phyloP scores from a whole-genome alignment of 1,284 basidiomycete genomes.

The Ganoderma lingzhi region DNA sequence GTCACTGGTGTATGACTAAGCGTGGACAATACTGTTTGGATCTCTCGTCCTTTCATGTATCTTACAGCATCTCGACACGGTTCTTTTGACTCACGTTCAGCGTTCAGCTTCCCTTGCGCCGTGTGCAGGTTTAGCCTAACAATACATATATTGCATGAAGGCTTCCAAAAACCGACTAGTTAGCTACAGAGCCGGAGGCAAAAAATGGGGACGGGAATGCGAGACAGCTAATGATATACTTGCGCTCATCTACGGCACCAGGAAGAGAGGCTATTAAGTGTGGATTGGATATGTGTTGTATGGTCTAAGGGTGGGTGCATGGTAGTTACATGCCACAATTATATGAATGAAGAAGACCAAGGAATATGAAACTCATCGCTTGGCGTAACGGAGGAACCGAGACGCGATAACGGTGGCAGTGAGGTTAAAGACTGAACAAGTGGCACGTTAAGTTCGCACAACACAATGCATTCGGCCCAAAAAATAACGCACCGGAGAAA shows the following conservation, averaged over 20 bases:
- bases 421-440: slow-evolving; percentile 69
- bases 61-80: background rate
- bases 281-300: background rate
- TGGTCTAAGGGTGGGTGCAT: slow-evolving; percentile 5
- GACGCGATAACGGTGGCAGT: slow-evolving; percentile 75
- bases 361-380: slow-evolving; percentile 49
- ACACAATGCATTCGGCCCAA: background rate
- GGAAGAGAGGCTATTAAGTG: background rate
- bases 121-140: background rate
- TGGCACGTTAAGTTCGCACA: background rate
- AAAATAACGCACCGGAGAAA: slow-evolving; percentile 57
- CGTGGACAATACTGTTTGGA: background rate
- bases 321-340: background rate
- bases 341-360: background rate
- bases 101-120: background rate
- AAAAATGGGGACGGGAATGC: background rate
- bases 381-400: slow-evolving; percentile 76
- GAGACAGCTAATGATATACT: background rate
- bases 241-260: background rate
- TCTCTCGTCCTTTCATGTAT: background rate
- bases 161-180: background rate
- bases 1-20: background rate
- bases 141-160: background rate
- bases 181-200: slow-evolving; percentile 7
- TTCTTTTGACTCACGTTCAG: background rate